A percentile compares a stretch with the other conserved stretches of the same genome.
Conservation (phyloP, 805 yeast species). For the Myxozyma lipomycoides region DNA sequence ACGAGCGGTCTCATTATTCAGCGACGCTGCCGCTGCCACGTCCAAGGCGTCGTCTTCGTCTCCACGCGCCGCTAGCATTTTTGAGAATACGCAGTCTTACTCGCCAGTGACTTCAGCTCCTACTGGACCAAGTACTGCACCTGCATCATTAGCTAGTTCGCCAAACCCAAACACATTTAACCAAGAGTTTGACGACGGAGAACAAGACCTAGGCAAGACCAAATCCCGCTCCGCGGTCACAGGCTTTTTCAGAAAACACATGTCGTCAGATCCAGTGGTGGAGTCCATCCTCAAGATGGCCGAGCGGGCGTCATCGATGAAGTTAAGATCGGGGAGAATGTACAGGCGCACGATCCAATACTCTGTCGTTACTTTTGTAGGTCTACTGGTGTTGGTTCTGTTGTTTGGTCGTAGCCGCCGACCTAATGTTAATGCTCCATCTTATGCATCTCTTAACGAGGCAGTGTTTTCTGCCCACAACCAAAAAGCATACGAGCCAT, state of each 20-base stretch:
- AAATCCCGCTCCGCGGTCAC: background rate
- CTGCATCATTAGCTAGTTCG: background rate
- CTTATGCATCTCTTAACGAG: conserved; percentile 27
- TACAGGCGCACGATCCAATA: conserved; percentile 22
- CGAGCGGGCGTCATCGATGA: background rate
- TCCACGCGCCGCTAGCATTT: background rate
- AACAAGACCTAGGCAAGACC: background rate
- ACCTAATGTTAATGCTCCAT: conserved; percentile 15
- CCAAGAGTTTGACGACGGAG: background rate
- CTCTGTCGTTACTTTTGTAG: conserved; percentile 16
- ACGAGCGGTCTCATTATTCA: conserved; percentile 19
- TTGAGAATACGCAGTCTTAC: background rate
- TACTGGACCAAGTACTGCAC: background rate
- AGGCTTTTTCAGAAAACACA: background rate
- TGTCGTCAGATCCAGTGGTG: background rate
- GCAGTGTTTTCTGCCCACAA: conserved; percentile 24
- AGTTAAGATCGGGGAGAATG: conserved; percentile 12
- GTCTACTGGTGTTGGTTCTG: conserved; percentile 15
- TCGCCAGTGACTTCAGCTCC: background rate
- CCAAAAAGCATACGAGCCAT: conserved; percentile 21
- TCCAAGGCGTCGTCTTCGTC: conserved; percentile 7
- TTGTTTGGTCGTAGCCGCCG: conserved; percentile 5
- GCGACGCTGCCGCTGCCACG: background rate
- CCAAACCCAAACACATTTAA: background rate
- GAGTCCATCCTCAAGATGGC: background rate